These are phyloP conservation scores for Nicotiana sylvestris DNA, from an alignment of 257 asterid species.

Conservation along the genomic window DNA sequence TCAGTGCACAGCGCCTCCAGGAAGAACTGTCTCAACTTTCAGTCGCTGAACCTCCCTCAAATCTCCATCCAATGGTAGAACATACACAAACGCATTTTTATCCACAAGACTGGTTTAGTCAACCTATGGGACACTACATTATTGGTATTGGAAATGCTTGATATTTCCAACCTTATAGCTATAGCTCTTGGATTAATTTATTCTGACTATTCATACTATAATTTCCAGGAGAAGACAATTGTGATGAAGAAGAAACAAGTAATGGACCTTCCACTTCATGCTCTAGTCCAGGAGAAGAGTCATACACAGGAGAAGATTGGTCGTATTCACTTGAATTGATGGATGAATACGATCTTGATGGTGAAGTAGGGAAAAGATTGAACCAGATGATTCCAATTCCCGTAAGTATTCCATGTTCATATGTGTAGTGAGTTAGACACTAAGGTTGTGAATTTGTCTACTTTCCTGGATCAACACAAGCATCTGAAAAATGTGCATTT, in stretches of 20 bases:
- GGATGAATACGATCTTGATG: slow-evolving; percentile 66
- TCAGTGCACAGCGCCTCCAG: slow-evolving; percentile 42
- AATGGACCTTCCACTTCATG: slow-evolving; percentile 45
- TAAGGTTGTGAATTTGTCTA: background rate
- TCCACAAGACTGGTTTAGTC: slow-evolving; percentile 71
- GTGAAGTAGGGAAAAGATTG: slow-evolving; percentile 79
- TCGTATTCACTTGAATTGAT: slow-evolving; percentile 48
- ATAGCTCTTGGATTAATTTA: slow-evolving; percentile 1
- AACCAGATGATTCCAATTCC: slow-evolving; percentile 90
- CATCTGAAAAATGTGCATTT: background rate
- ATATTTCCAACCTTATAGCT: background rate
- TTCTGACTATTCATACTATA: slow-evolving; percentile 16
- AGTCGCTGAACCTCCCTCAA: slow-evolving; percentile 49
- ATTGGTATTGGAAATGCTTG: slow-evolving; percentile 40
- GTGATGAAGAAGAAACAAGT: slow-evolving; percentile 42
- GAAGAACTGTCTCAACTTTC: slow-evolving; percentile 79
- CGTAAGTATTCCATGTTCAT: slow-evolving; percentile 35
- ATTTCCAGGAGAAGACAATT: slow-evolving; percentile 47
- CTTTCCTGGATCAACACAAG: background rate
- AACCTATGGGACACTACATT: slow-evolving; percentile 53
- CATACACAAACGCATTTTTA: slow-evolving; percentile 44
- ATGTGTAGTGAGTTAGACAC: background rate
- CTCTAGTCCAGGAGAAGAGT: slow-evolving; percentile 59
- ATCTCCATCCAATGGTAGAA: slow-evolving; percentile 41
- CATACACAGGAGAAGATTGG: slow-evolving; percentile 54